Conservation (phyloP, 2,329 filamentous ascomycete species). For the Alternaria alternata region DNA sequence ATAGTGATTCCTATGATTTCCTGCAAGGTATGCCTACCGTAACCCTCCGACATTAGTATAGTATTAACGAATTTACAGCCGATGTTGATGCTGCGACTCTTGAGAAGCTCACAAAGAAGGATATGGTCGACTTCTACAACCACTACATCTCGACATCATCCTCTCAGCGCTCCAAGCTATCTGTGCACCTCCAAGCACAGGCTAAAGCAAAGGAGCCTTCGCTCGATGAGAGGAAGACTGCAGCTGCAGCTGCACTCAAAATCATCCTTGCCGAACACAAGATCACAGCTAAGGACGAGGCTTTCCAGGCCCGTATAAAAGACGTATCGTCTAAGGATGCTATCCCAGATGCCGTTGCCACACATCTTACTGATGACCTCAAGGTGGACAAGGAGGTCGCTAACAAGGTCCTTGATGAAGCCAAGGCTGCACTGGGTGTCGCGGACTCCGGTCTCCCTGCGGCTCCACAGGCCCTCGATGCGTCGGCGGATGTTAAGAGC, state of each 20-base stretch:
- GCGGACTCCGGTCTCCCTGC: conserved; percentile 44
- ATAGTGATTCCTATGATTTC: conserved; percentile 89
- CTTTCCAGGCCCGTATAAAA: conserved; percentile 55
- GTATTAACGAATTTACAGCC: conserved; percentile 55
- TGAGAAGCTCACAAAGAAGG: conserved; percentile 76
- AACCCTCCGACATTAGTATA: not conserved
- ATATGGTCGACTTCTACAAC: conserved; percentile 81
- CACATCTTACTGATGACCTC: conserved; percentile 55
- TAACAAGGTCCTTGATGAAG: conserved; percentile 59
- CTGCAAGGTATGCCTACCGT: conserved; percentile 71
- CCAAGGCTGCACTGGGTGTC: conserved; percentile 57
- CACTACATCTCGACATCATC: conserved; percentile 80
- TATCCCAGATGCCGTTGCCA: conserved; percentile 61
- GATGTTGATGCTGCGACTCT: conserved; percentile 80
- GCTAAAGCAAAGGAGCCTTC: conserved; percentile 53
- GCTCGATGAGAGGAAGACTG: conserved; percentile 54
- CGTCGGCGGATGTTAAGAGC: conserved; percentile 33
- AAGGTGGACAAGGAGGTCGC: conserved; percentile 61
- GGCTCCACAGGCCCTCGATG: conserved; percentile 53
- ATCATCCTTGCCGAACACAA: conserved; percentile 59
- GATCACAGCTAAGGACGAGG: conserved; percentile 53
- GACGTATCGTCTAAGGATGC: conserved; percentile 56
- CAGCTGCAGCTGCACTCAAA: conserved; percentile 47
- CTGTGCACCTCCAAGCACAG: conserved; percentile 84
- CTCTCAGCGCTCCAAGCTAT: conserved; percentile 77